phyloP scores from a whole-genome alignment of 179 eudicot species.

The Actinidia arguta region DNA sequence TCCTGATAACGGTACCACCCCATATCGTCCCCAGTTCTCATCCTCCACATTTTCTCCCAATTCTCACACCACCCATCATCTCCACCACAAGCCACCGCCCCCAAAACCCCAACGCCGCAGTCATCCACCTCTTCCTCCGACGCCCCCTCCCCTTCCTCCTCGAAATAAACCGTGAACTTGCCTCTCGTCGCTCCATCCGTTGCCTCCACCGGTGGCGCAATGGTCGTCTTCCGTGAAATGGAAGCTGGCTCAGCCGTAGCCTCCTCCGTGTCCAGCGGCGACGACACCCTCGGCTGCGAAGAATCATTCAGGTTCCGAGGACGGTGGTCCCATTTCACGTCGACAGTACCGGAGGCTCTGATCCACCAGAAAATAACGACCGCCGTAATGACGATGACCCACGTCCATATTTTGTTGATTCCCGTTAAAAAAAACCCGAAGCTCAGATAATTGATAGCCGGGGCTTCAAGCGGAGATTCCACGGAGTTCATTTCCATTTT shows the following conservation, averaged over 20 bases:
- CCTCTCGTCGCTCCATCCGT: constrained; percentile 39
- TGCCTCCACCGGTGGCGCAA: constrained; percentile 9
- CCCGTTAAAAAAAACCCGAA: constrained; percentile 27
- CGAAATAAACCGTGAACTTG: constrained; percentile 40
- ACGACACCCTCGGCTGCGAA: neutral
- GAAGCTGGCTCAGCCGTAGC: neutral
- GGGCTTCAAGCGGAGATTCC: constrained; percentile 45
- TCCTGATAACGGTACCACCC: constrained; percentile 76
- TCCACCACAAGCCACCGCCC: constrained; percentile 19
- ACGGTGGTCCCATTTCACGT: neutral
- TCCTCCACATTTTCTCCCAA: constrained; percentile 37
- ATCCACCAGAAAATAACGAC: constrained; percentile 52
- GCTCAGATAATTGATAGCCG: constrained; percentile 33
- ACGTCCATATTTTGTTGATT: constrained; percentile 62
- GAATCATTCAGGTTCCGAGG: neutral
- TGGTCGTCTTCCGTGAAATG: neutral
- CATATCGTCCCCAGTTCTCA: constrained; percentile 48
- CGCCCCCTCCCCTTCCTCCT: neutral
- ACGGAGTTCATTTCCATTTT: constrained; percentile 25
- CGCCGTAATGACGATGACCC: constrained; percentile 58
- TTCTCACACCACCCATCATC: constrained; percentile 6
- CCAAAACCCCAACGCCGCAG: constrained; percentile 17
- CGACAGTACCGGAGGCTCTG: constrained; percentile 12
- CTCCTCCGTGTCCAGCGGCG: neutral
- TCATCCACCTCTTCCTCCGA: constrained; percentile 13